These are phyloP conservation scores for Fusarium tjaetaba DNA, from an alignment of 2,329 filamentous ascomycete species.

Conservation along the genomic window DNA sequence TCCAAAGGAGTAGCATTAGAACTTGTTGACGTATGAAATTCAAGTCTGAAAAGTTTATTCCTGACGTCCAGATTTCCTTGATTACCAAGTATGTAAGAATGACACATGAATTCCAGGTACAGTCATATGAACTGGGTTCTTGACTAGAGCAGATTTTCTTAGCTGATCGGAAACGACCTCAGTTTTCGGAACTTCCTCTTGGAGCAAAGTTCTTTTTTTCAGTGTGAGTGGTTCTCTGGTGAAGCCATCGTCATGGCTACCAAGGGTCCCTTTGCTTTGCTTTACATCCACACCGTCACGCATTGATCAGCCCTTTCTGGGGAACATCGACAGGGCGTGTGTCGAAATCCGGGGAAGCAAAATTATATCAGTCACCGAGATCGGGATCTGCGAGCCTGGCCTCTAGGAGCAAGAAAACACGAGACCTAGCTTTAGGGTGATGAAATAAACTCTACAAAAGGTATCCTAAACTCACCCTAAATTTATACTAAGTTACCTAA, in stretches of 20 bases:
- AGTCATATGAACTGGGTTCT: background rate
- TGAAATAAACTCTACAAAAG: too few relatives aligned
- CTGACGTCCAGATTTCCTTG: background rate
- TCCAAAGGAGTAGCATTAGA: background rate
- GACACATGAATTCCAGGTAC: constrained; percentile 22
- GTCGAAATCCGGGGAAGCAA: constrained; percentile 30
- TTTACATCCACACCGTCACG: constrained; percentile 23
- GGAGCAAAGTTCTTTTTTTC: background rate
- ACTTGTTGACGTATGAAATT: background rate
- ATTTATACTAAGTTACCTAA: too few relatives aligned
- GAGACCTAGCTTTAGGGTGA: too few relatives aligned
- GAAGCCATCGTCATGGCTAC: constrained; percentile 25
- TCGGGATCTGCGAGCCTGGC: constrained; percentile 24
- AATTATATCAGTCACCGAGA: constrained; percentile 18
- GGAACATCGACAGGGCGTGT: constrained; percentile 28
- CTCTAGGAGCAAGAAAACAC: too few relatives aligned
- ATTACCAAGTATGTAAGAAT: constrained; percentile 1
- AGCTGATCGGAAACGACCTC: background rate
- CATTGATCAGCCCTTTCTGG: constrained; percentile 25
- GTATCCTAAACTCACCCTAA: too few relatives aligned
- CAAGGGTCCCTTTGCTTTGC: constrained; percentile 13
- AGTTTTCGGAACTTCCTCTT: constrained; percentile 17
- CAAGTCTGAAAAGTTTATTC: background rate
- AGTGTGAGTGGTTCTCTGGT: constrained; percentile 11
- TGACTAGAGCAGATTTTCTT: background rate